Evolutionary conservation across 192 early-diverging fungal genomes (phyloP).

Genomic region (Linnemannia elongata): DNA sequence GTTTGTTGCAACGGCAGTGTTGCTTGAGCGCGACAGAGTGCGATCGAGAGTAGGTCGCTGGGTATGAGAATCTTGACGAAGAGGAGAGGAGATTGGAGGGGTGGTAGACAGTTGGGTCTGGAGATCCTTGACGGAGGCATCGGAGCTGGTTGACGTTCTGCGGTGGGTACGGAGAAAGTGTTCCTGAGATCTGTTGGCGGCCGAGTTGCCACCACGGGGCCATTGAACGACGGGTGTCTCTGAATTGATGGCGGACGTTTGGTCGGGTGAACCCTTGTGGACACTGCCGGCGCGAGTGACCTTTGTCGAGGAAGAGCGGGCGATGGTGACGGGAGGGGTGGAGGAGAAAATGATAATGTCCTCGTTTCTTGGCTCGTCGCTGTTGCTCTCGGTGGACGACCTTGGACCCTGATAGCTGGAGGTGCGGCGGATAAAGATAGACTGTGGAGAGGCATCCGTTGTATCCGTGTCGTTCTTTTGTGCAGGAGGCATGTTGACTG

Average conservation of each 20-base stretch:
- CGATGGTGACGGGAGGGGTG: conserved; percentile 46
- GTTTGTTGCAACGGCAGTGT: background rate
- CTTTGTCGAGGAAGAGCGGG: conserved; percentile 26
- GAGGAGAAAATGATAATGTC: conserved; percentile 57
- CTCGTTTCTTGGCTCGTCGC: conserved; percentile 19
- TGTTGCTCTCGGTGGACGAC: conserved; percentile 16
- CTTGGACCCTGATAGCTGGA: conserved; percentile 42
- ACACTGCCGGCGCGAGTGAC: conserved; percentile 22
- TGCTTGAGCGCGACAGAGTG: conserved; percentile 31
- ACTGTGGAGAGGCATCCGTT: conserved; percentile 10
- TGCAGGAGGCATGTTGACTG: background rate
- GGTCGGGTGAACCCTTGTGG: conserved; percentile 49
- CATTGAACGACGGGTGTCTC: conserved; percentile 47
- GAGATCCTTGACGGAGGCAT: conserved; percentile 46
- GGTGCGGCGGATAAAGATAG: conserved; percentile 36
- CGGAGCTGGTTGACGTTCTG: conserved; percentile 43
- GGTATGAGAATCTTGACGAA: conserved; percentile 12
- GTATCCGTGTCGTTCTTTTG: background rate
- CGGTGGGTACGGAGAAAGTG: conserved; percentile 45
- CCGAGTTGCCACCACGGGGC: conserved; percentile 45
- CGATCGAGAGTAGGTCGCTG: conserved; percentile 33
- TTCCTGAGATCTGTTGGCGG: conserved; percentile 49
- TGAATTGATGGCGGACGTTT: conserved; percentile 23
- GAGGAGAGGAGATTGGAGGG: conserved; percentile 23
- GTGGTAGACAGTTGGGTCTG: conserved; percentile 41